Evolutionary conservation across 495 filamentous ascomycete genomes (phyloP), one percentile per base, ranked within the genome.

Genomic region (Podospora bellae-mahoneyi): DNA sequence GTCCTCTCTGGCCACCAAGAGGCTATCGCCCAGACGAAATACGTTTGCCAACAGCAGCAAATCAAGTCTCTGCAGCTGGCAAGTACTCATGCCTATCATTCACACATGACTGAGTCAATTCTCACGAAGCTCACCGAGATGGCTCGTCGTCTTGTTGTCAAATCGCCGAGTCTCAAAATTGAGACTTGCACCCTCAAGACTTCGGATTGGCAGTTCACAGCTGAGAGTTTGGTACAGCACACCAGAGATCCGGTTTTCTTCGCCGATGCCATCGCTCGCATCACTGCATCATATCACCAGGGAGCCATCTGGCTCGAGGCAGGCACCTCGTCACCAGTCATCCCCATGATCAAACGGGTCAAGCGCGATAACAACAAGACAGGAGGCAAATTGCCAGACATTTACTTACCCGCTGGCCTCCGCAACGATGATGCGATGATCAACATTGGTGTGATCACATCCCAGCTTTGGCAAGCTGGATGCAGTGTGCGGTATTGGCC

Each of bases 21-120:
- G 0, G 78, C 78, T 9, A 77, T 80, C 64, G 56, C 69, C 18
- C 23, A 48, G 4, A 13, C 30, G 1, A 68, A 81, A 9, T 68
- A 58, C 16, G 15, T 71, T 10, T 64, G 77, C 26, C 57, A 68
- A 44, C 32, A 5, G 60, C 58, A 5, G 65, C 59, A n/a, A 64
- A 54, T 78, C 28, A 55, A 66, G 44, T 64, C 28, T 16, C 70
- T 77, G 69, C 69, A 71, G 13, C 70, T 84, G 1, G 68, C 74
- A 60, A 74, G 76, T 16, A 83, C 74, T 5, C 80, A 84, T 65
- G 83, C 74, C 13, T 84, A 81, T 65, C 83, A 84, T 67, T 84
- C 82, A 0, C 39, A 64, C 13, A 74, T 83, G 23, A 77, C 75
- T 0, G 78, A 83, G 16, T 67, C 74, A 4, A 62, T 83, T 5